phyloP scores from a whole-genome alignment of 2,329 filamentous ascomycete species.

The Conoideocrella luteorostrata region DNA sequence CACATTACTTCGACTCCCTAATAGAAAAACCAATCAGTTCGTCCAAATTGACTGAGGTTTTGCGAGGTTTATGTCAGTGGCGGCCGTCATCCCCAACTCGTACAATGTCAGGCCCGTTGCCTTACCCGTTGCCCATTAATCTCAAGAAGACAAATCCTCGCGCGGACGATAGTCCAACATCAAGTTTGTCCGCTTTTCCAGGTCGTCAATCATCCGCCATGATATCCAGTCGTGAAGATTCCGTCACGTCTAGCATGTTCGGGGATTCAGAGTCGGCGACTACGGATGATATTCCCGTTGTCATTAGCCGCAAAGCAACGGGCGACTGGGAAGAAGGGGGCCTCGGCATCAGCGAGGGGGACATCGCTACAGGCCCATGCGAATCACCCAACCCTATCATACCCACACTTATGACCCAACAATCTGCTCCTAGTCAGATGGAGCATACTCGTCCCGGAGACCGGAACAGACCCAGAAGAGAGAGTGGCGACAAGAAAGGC shows the following conservation, averaged over 20 bases:
- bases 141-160: conserved; percentile 58
- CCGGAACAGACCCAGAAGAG: conserved; percentile 66
- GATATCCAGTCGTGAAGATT: conserved; percentile 78
- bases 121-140: conserved; percentile 55
- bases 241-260: conserved; percentile 80
- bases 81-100: conserved; percentile 60
- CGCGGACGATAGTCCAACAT: conserved; percentile 77
- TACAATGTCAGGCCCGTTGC: conserved; percentile 37
- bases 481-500: conserved; percentile 65
- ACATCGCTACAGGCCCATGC: conserved; percentile 27
- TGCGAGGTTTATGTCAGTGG: conserved; percentile 88
- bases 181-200: conserved; percentile 66
- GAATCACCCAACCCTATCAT: conserved; percentile 38
- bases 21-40: conserved; percentile 96
- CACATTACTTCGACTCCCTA: conserved; percentile 90
- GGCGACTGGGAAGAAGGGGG: conserved; percentile 77
- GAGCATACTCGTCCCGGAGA: conserved; percentile 61
- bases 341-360: conserved; percentile 68
- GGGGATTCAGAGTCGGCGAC: conserved; percentile 76
- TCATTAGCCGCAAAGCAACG: conserved; percentile 64
- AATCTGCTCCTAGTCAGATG: conserved; percentile 59
- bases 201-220: conserved; percentile 68
- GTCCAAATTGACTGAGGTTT: conserved; percentile 80
- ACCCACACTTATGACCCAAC: conserved; percentile 50
- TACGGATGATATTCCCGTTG: conserved; percentile 70